Evolutionary conservation across 306 rosid species (phyloP), one percentile per base, ranked within the genome.

Genomic region (Ormosia semicastrata): DNA sequence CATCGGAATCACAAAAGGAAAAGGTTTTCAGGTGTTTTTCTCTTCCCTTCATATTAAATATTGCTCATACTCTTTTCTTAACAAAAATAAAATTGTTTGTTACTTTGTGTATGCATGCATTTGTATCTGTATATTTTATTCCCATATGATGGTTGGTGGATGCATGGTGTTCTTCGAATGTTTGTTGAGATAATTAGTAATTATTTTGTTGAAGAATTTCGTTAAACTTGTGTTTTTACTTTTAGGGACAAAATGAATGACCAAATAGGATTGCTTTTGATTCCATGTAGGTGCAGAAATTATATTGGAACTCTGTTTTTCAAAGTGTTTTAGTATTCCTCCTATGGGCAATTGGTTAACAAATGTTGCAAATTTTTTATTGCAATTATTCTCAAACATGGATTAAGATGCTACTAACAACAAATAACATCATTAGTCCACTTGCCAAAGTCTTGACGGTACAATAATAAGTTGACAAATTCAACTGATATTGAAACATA

Each of bases 1-100:
- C 44, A 73, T 91, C 0, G 99, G 99, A 88, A 93, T 89, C 83
- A 86, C 97, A 4, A 87, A 87, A 79, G 99, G 99, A 80, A 93
- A 96, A 78, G 99, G 99, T 84, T 93, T 92, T 84, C 98, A 96
- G 99, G 98, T 96, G 84, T 64, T 73, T 66, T 62, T 40, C 75
- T 40, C 66, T 64, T 30, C 43, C 63, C 46, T 68, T 56, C 44
- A n/a, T 63, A 57, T 58, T 58, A 56, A 58, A 32, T 57, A 17
- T 43, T 62, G 67, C 47, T 75, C 53, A 13, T 70, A 50, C 6
- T 29, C 6, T 9, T 39, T 60, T 37, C 34, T 24, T 24, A 29
- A 13, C 2, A 33, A 12, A 8, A 49, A 37, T 13, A 14, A 54
- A 15, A 7, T 29, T 59, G 1, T 1, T 2, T 56, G 36, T 37